Base-by-base conservation (phyloP, 257 asterid genomes). In the Osmanthus fragrans region DNA sequence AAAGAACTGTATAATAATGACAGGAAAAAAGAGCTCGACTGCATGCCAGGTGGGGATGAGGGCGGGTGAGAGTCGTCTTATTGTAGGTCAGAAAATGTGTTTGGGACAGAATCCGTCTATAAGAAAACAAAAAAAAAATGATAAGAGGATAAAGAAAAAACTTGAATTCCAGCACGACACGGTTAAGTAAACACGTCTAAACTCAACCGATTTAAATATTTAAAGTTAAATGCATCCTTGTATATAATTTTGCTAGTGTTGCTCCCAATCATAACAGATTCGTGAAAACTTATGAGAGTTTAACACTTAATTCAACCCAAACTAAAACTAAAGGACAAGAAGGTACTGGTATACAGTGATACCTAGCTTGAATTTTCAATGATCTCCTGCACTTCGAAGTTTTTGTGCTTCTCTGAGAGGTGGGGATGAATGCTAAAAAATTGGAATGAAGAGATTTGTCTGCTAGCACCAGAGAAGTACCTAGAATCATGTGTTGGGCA, bases 361-460 rank as follows among this genome's bases (percentile, higher is more conserved):
- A 84, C 87, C 87, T 81, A 58, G 85, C 87, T 84, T 66, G 79
- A 70, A 78, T 84, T 16, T 21, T 68, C 23, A 80, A 79, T 19
- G 85, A 34, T 32, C 79, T 69, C 80, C 80, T 45, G 81, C 51
- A 76, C 76, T 79, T 79, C 76, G 70, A 54, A 63, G 80, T 73
- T 56, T 77, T 77, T 75, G 69, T 33, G 56, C 56, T 66, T 32
- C 78, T 42, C 29, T 67, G 80, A 29, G 76, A 71, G 70, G 58
- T 54, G 0, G 85, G 73, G 36, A 30, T 10, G 21, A 72, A 27
- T 13, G 65, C 32, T 73, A 71, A 45, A 4, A 68, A 71, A 54
- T 54, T 71, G 65, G 85, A 74, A 74, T 71, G 37, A 60, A 42
- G 79, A 70, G 68, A 70, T 12, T 77, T 29, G 73, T 71, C 73